Evolutionary conservation across 441 rosid species (phyloP).

Genomic region (Pelargonium myrrhifolium): DNA sequence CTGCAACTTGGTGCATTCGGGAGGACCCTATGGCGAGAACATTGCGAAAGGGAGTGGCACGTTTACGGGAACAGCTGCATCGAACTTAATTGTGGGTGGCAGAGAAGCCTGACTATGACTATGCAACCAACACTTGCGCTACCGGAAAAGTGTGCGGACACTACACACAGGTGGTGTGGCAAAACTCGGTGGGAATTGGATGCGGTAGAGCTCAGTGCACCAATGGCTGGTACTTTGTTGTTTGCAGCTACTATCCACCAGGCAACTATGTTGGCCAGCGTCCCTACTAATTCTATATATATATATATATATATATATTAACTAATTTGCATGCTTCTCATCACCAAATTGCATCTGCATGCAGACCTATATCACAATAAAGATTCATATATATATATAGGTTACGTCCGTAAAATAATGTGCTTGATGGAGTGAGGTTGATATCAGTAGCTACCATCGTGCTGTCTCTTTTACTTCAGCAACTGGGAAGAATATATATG

Average conservation of each 20-base stretch:
- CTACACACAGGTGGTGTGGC: conserved; percentile 34
- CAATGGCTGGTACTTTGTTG: conserved; percentile 21
- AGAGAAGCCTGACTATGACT: conserved; percentile 24
- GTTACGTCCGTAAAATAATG: too few relatives aligned
- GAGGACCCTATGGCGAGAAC: conserved; percentile 19
- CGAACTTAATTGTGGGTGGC: conserved; percentile 30
- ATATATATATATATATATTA: too few relatives aligned
- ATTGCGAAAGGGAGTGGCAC: conserved; percentile 16
- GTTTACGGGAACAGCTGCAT: conserved; percentile 25
- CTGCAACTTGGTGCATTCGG: conserved; percentile 4
- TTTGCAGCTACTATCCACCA: conserved; percentile 31
- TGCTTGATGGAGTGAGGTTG: too few relatives aligned
- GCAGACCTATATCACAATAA: too few relatives aligned
- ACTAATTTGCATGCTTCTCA: too few relatives aligned
- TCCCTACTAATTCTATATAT: conserved; percentile 15
- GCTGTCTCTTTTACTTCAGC: too few relatives aligned
- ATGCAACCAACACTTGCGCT: conserved; percentile 22
- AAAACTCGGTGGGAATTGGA: conserved; percentile 21
- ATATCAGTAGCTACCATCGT: too few relatives aligned
- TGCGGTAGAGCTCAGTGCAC: conserved; percentile 30
- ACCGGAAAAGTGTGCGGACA: conserved; percentile 16
- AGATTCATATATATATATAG: too few relatives aligned
- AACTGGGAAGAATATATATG: too few relatives aligned
- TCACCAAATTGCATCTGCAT: too few relatives aligned
- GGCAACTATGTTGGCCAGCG: conserved; percentile 21